Percentiles rank a stretch among this genome's conserved stretches.
Evolutionary conservation across 768 basidiomycete species (phyloP).

Genomic region (Termitomyces sp.): DNA sequence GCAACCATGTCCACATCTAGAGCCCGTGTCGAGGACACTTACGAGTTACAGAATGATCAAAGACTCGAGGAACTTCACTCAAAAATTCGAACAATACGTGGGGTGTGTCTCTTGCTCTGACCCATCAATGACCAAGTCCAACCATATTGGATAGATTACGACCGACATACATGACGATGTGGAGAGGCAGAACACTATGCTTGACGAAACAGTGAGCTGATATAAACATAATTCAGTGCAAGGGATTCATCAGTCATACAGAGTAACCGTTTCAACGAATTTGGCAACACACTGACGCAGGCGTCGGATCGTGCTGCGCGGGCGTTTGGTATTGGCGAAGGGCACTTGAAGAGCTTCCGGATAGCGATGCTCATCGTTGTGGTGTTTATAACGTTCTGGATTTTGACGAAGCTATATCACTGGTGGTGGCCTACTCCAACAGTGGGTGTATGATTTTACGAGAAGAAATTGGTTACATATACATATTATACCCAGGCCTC

Average conservation of each 20-base stretch:
- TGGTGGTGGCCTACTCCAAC: conserved; percentile 37
- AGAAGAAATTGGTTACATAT: neutral
- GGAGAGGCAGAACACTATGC: conserved; percentile 74
- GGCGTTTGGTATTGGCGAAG: conserved; percentile 68
- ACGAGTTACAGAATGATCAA: conserved; percentile 85
- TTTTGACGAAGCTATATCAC: conserved; percentile 46
- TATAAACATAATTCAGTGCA: neutral
- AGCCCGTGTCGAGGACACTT: conserved; percentile 60
- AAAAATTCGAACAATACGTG: conserved; percentile 77
- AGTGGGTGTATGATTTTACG: neutral
- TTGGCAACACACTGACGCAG: conserved; percentile 58
- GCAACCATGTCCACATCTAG: conserved; percentile 40
- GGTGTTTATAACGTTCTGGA: conserved; percentile 53
- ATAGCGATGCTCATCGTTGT: conserved; percentile 60
- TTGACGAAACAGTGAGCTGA: conserved; percentile 68
- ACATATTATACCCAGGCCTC: conserved; percentile 12
- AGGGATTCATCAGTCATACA: neutral
- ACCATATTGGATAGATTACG: conserved; percentile 54
- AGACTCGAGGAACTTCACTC: conserved; percentile 80
- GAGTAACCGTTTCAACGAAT: conserved; percentile 66
- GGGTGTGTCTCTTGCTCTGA: conserved; percentile 41
- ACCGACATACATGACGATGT: conserved; percentile 84
- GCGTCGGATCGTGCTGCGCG: conserved; percentile 68
- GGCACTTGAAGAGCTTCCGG: conserved; percentile 66
- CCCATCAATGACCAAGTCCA: neutral